Evolutionary conservation across 345 rosid genomes (phyloP), one percentile per base, ranked within the genome.

Genomic region (Barbarea vulgaris): DNA sequence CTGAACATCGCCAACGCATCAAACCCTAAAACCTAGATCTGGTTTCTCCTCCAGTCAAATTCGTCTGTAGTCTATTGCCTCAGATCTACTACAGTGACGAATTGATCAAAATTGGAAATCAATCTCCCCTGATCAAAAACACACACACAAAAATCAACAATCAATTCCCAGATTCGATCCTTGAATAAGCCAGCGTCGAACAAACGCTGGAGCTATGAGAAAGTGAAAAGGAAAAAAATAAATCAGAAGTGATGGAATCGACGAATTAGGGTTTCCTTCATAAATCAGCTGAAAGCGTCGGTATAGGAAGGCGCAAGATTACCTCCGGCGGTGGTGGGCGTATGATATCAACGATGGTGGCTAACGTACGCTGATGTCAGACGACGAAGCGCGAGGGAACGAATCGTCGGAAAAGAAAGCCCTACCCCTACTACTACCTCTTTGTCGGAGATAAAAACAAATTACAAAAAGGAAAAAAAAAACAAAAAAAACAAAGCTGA

Each of bases 1-100:
- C 81, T n/a, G 81, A 89, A 82, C 87, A 83, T 86, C 84, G 75
- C 93, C 91, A 80, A 86, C 74, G 83, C 88, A 90, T 89, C 89
- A 86, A 87, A 81, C 66, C 81, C 55, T 53, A 78, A 78, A 64
- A 78, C 81, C 66, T 70, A 59, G 67, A 68, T 60, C 77, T 55
- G 70, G 2, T 64, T 64, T 71, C 42, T 31, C 53, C 53, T n/a
- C 73, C 62, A 58, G 18, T 34, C 53, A 61, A 54, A 53, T 68
- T 36, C 44, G 71, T 58, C 58, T 62, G 57, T 68, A 69, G 54
- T 54, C 55, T 52, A 42, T 50, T 25, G n/a, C 47, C 47, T 73
- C 76, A 67, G 84, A 85, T 81, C 83, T 58, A 44, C 37, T 50
- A 41, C 19, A 53, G 42, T 65, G 31, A 65, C 33, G 6, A 70